Conservation (phyloP, 2,329 filamentous ascomycete genomes). For the Parafenestella ontariensis region DNA sequence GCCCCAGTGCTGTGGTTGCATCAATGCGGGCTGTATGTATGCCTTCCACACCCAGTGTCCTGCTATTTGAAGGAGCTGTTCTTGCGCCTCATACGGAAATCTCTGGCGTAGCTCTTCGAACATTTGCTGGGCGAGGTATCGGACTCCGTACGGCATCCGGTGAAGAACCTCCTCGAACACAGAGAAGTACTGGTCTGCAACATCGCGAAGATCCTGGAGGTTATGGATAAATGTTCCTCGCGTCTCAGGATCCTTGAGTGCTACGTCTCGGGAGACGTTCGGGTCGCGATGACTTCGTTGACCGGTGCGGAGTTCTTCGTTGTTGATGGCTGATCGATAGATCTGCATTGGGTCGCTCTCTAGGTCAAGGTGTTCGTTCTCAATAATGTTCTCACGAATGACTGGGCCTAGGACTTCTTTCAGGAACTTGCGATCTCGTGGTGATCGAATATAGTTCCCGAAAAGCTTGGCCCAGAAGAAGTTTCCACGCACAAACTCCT, state of each 20-base stretch:
- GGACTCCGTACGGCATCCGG: conserved; percentile 90
- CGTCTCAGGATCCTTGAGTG: conserved; percentile 95
- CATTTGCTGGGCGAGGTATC: conserved; percentile 85
- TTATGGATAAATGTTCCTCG: conserved; percentile 92
- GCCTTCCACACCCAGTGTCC: conserved; percentile 93
- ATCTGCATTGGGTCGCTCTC: conserved; percentile 98
- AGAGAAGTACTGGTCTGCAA: conserved; percentile 87
- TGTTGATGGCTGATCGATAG: conserved; percentile 93
- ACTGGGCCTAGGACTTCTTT: conserved; percentile 84
- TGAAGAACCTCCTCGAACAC: conserved; percentile 82
- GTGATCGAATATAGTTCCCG: conserved; percentile 85
- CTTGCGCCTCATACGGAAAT: conserved; percentile 81
- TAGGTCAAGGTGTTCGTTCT: conserved; percentile 87
- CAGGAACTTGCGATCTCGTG: conserved; percentile 89
- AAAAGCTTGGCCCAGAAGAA: conserved; percentile 94
- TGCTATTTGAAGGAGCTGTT: conserved; percentile 80
- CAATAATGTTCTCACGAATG: conserved; percentile 90
- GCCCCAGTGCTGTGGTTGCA: conserved; percentile 90
- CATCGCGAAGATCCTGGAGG: conserved; percentile 89
- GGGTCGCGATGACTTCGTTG: conserved; percentile 79
- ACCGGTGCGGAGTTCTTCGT: conserved; percentile 93
- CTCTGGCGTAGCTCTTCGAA: conserved; percentile 78
- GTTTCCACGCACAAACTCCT: conserved; percentile 87
- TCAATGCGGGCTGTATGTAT: conserved; percentile 88
- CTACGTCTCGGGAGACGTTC: conserved; percentile 87